These are phyloP conservation scores for Xylaria digitata DNA, from an alignment of 2,329 filamentous ascomycete species.

Conservation along the genomic window DNA sequence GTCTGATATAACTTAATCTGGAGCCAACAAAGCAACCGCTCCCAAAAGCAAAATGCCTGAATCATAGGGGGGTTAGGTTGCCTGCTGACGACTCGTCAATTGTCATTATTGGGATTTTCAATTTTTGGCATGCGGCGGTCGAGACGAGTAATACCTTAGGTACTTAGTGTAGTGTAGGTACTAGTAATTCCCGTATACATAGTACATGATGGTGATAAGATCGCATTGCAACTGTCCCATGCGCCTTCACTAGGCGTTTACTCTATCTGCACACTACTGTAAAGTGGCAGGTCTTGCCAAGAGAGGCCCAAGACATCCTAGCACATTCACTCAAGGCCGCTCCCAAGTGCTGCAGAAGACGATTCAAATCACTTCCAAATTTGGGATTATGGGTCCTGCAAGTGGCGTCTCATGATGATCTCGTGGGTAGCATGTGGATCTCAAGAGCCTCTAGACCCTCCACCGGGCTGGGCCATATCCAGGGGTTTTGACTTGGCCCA, in stretches of 20 bases:
- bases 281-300: slow-evolving; percentile 31
- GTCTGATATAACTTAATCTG: slow-evolving; percentile 34
- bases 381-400: slow-evolving; percentile 24
- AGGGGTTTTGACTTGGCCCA: slow-evolving; percentile 27
- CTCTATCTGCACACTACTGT: slow-evolving; percentile 9
- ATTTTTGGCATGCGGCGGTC: neutral
- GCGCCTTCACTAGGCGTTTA: neutral
- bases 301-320: slow-evolving; percentile 20
- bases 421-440: slow-evolving; percentile 31
- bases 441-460: slow-evolving; percentile 36
- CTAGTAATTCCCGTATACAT: too few relatives aligned
- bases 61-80: neutral
- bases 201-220: slow-evolving; percentile 4
- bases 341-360: slow-evolving; percentile 14
- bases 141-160: neutral
- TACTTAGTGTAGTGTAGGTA: too few relatives aligned
- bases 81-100: neutral
- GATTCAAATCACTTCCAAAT: slow-evolving; percentile 33
- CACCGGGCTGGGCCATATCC: slow-evolving; percentile 20
- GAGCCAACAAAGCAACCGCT: slow-evolving; percentile 13
- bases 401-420: slow-evolving; percentile 34
- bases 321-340: slow-evolving; percentile 12
- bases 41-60: slow-evolving; percentile 4
- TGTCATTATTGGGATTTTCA: neutral
- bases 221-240: slow-evolving; percentile 20